Percentiles rank a stretch among this genome's conserved stretches.
Evolutionary conservation across 768 basidiomycete genomes (phyloP).

Genomic region (Coprinopsis cinerea): DNA sequence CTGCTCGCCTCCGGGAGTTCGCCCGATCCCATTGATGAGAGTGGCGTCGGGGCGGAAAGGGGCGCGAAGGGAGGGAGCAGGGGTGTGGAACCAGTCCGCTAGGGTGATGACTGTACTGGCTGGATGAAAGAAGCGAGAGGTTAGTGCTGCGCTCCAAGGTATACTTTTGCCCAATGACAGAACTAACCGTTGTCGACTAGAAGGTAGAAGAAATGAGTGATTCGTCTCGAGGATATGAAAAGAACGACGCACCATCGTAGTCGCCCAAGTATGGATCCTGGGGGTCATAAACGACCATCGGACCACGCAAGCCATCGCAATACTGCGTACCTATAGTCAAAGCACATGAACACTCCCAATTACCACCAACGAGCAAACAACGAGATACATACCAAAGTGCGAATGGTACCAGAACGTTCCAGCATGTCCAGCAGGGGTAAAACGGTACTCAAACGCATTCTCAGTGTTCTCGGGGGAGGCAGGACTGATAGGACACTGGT

Average conservation of each 20-base stretch:
- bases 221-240: too few relatives aligned
- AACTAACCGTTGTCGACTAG: too few relatives aligned
- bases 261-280: constrained; percentile 20
- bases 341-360: too few relatives aligned
- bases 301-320: constrained; percentile 21
- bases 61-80: constrained; percentile 16
- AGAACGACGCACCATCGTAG: too few relatives aligned
- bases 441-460: constrained; percentile 38
- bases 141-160: too few relatives aligned
- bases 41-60: constrained; percentile 30
- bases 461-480: too few relatives aligned
- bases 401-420: constrained; percentile 41
- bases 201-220: too few relatives aligned
- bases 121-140: too few relatives aligned
- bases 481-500: constrained; percentile 37
- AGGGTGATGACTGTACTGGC: constrained; percentile 41
- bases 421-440: constrained; percentile 28
- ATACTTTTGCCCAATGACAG: too few relatives aligned
- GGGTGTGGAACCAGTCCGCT: constrained; percentile 42
- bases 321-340: too few relatives aligned
- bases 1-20: constrained; percentile 35
- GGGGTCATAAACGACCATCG: constrained; percentile 18
- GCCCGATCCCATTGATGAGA: constrained; percentile 49
- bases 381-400: too few relatives aligned
- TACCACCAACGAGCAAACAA: too few relatives aligned